These are phyloP conservation scores for Aspergillus sergii DNA, from an alignment of 2,329 filamentous ascomycete genomes.

Conservation along the genomic window DNA sequence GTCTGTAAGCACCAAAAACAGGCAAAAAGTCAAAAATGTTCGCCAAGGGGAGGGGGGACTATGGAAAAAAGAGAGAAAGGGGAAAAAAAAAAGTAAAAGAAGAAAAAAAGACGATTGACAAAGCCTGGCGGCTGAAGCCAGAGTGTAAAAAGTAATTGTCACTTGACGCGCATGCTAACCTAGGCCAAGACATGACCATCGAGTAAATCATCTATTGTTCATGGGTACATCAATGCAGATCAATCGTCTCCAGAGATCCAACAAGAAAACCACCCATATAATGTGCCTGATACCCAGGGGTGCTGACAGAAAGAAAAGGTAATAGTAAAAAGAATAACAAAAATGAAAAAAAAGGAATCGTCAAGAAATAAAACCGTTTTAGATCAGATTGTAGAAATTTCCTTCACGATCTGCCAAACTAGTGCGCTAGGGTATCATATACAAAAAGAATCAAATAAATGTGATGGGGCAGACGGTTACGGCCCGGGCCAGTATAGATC, in stretches of 20 bases:
- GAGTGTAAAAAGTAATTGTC: neutral
- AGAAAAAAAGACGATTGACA: no score
- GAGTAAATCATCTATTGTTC: neutral
- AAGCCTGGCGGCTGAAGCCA: neutral
- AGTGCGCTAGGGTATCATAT: conserved; percentile 16
- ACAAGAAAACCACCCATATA: neutral
- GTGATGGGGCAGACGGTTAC: neutral
- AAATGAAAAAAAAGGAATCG: conserved; percentile 1
- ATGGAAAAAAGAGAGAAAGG: neutral
- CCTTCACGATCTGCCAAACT: conserved; percentile 13
- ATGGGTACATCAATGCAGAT: conserved; percentile 5
- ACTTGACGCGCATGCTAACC: neutral
- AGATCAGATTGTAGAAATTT: conserved; percentile 1
- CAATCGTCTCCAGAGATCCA: conserved; percentile 1
- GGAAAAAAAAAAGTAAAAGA: no score
- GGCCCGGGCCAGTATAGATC: neutral
- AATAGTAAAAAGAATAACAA: neutral
- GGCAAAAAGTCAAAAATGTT: neutral
- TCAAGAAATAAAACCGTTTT: neutral
- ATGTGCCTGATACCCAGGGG: neutral
- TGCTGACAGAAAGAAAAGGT: neutral
- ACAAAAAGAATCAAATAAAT: neutral
- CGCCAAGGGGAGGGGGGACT: neutral
- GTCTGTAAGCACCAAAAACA: neutral
- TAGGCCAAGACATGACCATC: neutral